A percentile compares a stretch with the other conserved stretches of the same genome.
These are phyloP conservation scores for Climacium dendroides DNA, from an alignment of 225 moss, liverwort and hornwort genomes.

Conservation along the genomic window DNA sequence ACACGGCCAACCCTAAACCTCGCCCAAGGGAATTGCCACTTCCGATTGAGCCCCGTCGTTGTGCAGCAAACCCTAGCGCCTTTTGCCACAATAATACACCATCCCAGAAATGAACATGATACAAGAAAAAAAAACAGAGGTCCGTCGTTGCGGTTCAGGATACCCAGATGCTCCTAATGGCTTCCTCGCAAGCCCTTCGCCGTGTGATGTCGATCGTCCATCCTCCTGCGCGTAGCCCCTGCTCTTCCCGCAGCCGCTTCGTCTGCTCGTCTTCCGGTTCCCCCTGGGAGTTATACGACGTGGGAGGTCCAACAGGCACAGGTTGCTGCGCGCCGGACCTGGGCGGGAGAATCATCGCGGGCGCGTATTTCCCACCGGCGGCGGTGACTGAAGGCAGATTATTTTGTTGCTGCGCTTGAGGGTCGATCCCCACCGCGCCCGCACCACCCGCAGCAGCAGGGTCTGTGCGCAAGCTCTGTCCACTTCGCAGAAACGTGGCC, in stretches of 20 bases:
- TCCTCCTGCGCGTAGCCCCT: conserved; percentile 70
- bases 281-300: conserved; percentile 20
- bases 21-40: background rate
- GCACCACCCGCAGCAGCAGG: background rate
- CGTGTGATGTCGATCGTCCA: conserved; percentile 70
- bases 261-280: conserved; percentile 65
- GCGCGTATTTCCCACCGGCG: conserved; percentile 57
- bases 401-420: conserved; percentile 6
- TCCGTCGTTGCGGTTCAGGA: conserved; percentile 1
- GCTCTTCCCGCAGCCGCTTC: conserved; percentile 51
- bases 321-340: conserved; percentile 41
- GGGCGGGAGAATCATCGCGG: conserved; percentile 55
- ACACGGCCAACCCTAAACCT: background rate
- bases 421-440: background rate
- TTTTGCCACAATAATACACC: background rate
- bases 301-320: conserved; percentile 45
- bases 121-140: background rate
- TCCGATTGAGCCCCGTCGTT: background rate
- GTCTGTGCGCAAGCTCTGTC: background rate
- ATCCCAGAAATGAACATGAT: background rate
- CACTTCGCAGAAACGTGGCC: conserved; percentile 19
- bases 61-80: background rate
- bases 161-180: conserved; percentile 75
- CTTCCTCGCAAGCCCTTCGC: conserved; percentile 65
- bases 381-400: background rate